Conservation (phyloP, 2,329 filamentous ascomycete genomes). For the Penicillium sp. region DNA sequence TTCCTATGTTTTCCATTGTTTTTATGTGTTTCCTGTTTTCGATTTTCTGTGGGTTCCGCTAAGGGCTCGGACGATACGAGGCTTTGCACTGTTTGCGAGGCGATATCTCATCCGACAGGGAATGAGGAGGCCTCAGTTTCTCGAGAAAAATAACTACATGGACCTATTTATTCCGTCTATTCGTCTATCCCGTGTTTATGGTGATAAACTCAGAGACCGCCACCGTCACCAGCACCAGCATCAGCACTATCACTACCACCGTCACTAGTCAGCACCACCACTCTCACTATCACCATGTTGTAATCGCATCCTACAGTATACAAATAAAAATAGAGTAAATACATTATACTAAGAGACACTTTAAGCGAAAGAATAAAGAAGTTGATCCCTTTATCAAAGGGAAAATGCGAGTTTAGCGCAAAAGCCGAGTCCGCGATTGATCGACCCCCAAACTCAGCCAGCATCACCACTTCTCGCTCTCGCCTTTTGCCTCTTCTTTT, state of each 20-base stretch:
- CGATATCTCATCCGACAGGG: background rate
- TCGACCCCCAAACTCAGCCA: conserved; percentile 23
- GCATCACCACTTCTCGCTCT: conserved; percentile 10
- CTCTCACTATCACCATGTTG: background rate
- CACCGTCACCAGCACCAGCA: background rate
- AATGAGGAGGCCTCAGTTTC: background rate
- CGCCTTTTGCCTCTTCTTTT: conserved; percentile 1
- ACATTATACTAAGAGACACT: background rate
- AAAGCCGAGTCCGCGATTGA: conserved; percentile 1
- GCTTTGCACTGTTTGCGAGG: background rate
- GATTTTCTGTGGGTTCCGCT: conserved; percentile 3
- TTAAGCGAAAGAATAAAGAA: background rate
- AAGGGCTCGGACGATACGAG: conserved; percentile 11
- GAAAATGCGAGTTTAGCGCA: background rate
- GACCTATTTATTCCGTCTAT: background rate
- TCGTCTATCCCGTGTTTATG: background rate
- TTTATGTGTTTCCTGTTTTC: too few relatives aligned
- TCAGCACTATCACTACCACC: background rate
- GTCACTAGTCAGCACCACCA: background rate
- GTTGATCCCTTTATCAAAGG: background rate
- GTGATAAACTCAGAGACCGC: too few relatives aligned
- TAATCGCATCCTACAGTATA: background rate
- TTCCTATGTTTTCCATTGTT: background rate
- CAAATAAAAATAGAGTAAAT: background rate
- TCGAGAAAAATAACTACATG: background rate